Conservation (phyloP, 1,284 basidiomycete species). For the Xerocomus amazonicus region DNA sequence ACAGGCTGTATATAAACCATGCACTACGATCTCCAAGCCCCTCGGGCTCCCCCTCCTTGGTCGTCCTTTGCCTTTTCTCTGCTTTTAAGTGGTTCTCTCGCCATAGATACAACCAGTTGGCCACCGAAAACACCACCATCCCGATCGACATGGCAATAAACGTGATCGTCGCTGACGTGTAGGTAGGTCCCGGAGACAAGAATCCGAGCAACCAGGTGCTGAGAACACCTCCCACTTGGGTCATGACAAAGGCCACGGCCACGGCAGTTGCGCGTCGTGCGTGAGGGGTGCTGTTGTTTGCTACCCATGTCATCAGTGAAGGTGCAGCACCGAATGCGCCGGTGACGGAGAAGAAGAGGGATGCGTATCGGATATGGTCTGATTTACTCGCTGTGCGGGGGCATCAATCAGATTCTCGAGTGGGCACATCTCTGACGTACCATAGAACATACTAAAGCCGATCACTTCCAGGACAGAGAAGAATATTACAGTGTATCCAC, state of each 20-base stretch:
- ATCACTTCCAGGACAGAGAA: not conserved
- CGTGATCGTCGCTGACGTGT: not conserved
- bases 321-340: not conserved
- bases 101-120: not conserved
- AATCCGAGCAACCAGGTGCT: not conserved
- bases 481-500: not conserved
- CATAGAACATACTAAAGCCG: constrained; percentile 1
- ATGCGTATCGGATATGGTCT: not conserved
- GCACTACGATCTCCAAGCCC: not conserved
- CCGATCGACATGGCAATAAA: constrained; percentile 1
- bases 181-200: not conserved
- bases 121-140: not conserved
- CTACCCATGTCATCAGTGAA: not conserved
- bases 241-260: not conserved
- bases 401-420: not conserved
- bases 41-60: not conserved
- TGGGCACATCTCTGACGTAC: not conserved
- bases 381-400: not conserved
- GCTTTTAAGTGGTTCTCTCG: not conserved
- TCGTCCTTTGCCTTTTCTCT: not conserved
- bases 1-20: not conserved
- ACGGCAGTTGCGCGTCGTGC: not conserved
- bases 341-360: not conserved
- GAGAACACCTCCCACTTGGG: not conserved
- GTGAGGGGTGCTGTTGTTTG: constrained; percentile 1